Base-by-base conservation (phyloP, 192 early-diverging fungal species). In the Mortierella alpina region DNA sequence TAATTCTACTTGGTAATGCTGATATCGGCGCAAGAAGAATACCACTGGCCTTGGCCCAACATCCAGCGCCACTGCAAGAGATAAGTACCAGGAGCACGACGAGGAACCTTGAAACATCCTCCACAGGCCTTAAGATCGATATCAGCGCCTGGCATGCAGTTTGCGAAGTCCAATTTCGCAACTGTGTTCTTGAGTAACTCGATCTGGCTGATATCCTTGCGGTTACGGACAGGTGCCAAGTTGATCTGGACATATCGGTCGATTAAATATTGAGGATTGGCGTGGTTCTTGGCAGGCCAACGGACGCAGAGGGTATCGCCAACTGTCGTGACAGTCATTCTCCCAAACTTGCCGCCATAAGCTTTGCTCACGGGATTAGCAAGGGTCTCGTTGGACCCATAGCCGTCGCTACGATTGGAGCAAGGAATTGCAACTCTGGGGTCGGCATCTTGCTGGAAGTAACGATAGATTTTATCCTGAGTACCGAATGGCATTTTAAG, bases 61-160 rank as follows among this genome's bases (percentile, higher is more conserved):
- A 66, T 66, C 65, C 65, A 66, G 65, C 65, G 65, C 65, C 65
- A 66, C 65, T 66, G 65, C 52, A 66, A 56, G 45, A 66, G 17
- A 41, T 66, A 66, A 40, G 53, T 66, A 45, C 65, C 65, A 41
- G 65, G 53, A 56, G 65, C 41, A 55, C 65, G 65, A 66, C 40
- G 39, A 56, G 65, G 65, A 55, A 66, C 65, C 53, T 66, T 55
- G 53, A 66, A 66, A 40, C 65, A 66, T 45, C 65, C 65, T 44
- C 65, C 65, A 46, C 65, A 66, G 18, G 65, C 52, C 40, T 56
- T 54, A 20, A 11, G 51, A 55, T 66, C 65, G 31, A 45, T 45
- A 56, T 66, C 53, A 41, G 51, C 42, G 39, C 65, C 65, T 20
- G 65, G 52, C 65, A 66, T 66, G 65, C 65, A 66, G 40, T 66